Evolutionary conservation across 441 rosid genomes (phyloP).

Genomic region (Erodium moschatum): DNA sequence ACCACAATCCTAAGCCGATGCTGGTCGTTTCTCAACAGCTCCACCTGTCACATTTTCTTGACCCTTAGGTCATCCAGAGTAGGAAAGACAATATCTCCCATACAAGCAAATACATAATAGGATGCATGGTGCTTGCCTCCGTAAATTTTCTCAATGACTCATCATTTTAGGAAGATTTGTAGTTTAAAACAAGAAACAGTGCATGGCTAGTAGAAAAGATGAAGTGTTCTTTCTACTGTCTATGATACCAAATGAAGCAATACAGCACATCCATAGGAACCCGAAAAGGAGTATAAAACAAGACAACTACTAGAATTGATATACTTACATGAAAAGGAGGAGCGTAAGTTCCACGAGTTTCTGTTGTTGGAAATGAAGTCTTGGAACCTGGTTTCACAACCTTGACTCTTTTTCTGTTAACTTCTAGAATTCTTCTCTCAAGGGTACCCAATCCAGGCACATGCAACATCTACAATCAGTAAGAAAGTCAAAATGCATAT

Average conservation of each 20-base stretch:
- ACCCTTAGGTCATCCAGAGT: constrained; percentile 3
- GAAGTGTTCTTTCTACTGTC: neutral
- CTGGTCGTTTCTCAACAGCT: constrained; percentile 70
- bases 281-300: too few relatives aligned
- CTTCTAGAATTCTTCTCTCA: constrained; percentile 84
- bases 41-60: constrained; percentile 45
- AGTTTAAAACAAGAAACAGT: neutral
- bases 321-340: constrained; percentile 81
- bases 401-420: constrained; percentile 77
- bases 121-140: neutral
- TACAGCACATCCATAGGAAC: too few relatives aligned
- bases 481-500: constrained; percentile 1
- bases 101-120: neutral
- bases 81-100: neutral
- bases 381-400: constrained; percentile 92
- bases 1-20: constrained; percentile 75
- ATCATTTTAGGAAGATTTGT: too few relatives aligned
- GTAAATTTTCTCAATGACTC: too few relatives aligned
- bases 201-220: neutral
- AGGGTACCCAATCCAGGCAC: constrained; percentile 66
- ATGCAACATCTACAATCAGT: constrained; percentile 31
- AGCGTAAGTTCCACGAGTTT: constrained; percentile 83
- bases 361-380: constrained; percentile 77
- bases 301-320: too few relatives aligned
- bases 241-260: neutral